phyloP scores from a whole-genome alignment of 2,329 filamentous ascomycete species.

The Neopestalotiopsis sp. region DNA sequence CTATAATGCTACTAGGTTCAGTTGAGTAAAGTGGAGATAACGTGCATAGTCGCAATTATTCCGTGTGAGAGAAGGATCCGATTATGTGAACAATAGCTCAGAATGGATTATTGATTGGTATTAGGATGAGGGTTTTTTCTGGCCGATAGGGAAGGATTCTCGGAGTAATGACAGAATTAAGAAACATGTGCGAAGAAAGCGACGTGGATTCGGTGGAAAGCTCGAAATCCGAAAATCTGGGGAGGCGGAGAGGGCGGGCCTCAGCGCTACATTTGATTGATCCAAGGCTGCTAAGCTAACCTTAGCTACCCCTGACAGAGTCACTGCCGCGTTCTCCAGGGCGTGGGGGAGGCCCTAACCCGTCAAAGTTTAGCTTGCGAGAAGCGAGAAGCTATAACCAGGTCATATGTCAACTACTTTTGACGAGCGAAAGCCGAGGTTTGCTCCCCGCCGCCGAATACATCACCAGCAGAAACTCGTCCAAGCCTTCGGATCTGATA shows the following conservation, averaged over 20 bases:
- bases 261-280: neutral
- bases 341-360: neutral
- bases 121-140: neutral
- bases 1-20: neutral
- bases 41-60: neutral
- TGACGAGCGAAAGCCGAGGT: neutral
- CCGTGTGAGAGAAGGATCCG: neutral
- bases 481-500: neutral
- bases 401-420: neutral
- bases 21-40: neutral
- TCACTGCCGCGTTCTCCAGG: neutral
- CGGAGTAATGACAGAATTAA: neutral
- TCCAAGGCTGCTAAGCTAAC: neutral
- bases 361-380: neutral
- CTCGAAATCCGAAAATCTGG: constrained; percentile 1
- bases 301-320: neutral
- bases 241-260: neutral
- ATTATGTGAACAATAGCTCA: neutral
- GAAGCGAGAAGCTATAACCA: neutral
- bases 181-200: neutral
- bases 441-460: neutral
- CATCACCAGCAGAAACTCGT: neutral
- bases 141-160: neutral
- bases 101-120: neutral
- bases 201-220: neutral